Evolutionary conservation across 306 rosid genomes (phyloP).

Genomic region (Erythrophleum fordii): DNA sequence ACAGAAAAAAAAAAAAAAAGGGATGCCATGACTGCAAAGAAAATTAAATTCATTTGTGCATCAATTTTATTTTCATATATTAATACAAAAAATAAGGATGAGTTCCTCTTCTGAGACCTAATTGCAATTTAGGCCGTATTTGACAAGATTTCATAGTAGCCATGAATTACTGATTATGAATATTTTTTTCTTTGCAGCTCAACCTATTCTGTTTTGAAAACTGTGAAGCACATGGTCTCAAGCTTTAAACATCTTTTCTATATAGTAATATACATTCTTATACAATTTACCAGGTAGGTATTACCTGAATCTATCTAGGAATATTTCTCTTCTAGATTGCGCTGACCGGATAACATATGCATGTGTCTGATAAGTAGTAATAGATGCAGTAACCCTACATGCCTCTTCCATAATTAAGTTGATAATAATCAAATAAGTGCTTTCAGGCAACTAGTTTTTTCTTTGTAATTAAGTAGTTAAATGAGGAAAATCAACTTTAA

Average conservation of each 20-base stretch:
- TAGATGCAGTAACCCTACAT: constrained; percentile 8
- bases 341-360: background rate
- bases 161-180: background rate
- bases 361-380: background rate
- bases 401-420: background rate
- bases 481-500: constrained; percentile 3
- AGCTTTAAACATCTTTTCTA: background rate
- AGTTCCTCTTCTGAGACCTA: constrained; percentile 3
- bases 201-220: background rate
- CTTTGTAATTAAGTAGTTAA: background rate
- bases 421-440: background rate
- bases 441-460: background rate
- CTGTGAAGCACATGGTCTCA: background rate
- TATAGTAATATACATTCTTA: background rate
- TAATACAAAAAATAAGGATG: background rate
- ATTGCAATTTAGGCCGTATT: background rate
- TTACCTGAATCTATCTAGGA: background rate
- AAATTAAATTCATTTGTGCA: background rate
- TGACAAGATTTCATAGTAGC: background rate
- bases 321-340: no score
- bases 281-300: background rate
- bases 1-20: constrained; percentile 34
- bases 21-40: constrained; percentile 7
- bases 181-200: background rate
- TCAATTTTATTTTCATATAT: background rate